These are phyloP conservation scores for Penicillium expansum DNA, from an alignment of 2,329 filamentous ascomycete species.

Conservation along the genomic window DNA sequence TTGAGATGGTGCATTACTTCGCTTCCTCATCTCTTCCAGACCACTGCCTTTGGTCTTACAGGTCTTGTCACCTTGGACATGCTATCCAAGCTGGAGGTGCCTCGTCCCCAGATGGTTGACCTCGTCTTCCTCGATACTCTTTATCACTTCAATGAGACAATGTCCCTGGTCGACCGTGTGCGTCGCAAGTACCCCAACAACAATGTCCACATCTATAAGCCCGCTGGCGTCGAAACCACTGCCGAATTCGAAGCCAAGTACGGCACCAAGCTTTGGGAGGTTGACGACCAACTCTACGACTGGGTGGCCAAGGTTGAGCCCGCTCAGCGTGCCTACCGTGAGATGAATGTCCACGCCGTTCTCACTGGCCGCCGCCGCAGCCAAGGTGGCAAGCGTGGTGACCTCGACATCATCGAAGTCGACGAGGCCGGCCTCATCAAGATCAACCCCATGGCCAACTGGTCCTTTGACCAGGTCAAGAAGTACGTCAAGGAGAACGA, in stretches of 20 bases:
- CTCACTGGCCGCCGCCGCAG: conserved; percentile 88
- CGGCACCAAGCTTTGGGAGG: conserved; percentile 80
- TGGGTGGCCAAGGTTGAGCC: conserved; percentile 98
- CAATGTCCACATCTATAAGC: conserved; percentile 86
- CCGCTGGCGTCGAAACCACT: conserved; percentile 67
- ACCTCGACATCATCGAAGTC: conserved; percentile 86
- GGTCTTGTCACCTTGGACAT: conserved; percentile 79
- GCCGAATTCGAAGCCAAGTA: conserved; percentile 79
- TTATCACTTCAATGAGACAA: conserved; percentile 77
- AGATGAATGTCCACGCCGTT: conserved; percentile 83
- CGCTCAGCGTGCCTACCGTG: conserved; percentile 82
- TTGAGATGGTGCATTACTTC: conserved; percentile 88
- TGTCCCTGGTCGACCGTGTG: conserved; percentile 70
- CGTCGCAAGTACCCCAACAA: conserved; percentile 72
- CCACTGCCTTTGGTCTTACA: conserved; percentile 77
- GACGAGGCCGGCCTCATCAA: conserved; percentile 92
- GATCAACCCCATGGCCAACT: conserved; percentile 95
- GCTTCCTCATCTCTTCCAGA: conserved; percentile 85
- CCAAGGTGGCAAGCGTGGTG: conserved; percentile 88
- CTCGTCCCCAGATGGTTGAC: conserved; percentile 50
- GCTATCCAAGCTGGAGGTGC: conserved; percentile 51
- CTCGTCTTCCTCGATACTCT: conserved; percentile 77
- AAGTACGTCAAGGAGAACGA: conserved; percentile 80
- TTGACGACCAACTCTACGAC: conserved; percentile 86
- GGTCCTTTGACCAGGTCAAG: conserved; percentile 87